Conservation (phyloP, 352 stramenopile species). For the Halophytophthora polymorphica region DNA sequence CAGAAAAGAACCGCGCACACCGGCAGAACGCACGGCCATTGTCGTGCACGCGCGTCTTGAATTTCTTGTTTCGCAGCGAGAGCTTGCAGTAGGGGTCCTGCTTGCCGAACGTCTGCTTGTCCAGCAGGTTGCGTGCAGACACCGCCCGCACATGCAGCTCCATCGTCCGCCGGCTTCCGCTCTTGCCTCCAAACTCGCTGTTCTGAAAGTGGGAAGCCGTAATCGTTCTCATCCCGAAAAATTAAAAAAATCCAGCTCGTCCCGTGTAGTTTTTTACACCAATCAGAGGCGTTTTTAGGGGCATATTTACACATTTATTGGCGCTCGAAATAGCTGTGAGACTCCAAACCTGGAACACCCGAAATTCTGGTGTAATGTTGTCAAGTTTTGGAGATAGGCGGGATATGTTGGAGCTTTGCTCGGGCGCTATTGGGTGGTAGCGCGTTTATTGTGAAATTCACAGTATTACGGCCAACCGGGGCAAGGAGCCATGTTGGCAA, state of each 20-base stretch:
- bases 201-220: constrained; percentile 1
- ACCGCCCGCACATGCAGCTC: constrained; percentile 80
- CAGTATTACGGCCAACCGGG: too few relatives aligned
- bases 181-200: neutral
- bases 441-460: too few relatives aligned
- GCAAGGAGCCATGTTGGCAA: too few relatives aligned
- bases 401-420: too few relatives aligned
- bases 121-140: constrained; percentile 72
- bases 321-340: too few relatives aligned
- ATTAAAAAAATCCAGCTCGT: neutral
- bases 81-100: constrained; percentile 85
- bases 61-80: constrained; percentile 49
- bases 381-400: too few relatives aligned
- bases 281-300: too few relatives aligned
- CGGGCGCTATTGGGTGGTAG: too few relatives aligned
- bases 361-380: too few relatives aligned
- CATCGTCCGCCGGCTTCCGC: constrained; percentile 23
- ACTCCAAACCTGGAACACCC: too few relatives aligned
- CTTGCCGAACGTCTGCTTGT: constrained; percentile 85
- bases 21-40: constrained; percentile 55
- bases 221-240: too few relatives aligned
- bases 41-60: constrained; percentile 80
- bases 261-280: neutral
- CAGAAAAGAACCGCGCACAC: neutral
- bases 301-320: too few relatives aligned